Evolutionary conservation across 345 rosid genomes (phyloP).

Genomic region (Adansonia digitata): DNA sequence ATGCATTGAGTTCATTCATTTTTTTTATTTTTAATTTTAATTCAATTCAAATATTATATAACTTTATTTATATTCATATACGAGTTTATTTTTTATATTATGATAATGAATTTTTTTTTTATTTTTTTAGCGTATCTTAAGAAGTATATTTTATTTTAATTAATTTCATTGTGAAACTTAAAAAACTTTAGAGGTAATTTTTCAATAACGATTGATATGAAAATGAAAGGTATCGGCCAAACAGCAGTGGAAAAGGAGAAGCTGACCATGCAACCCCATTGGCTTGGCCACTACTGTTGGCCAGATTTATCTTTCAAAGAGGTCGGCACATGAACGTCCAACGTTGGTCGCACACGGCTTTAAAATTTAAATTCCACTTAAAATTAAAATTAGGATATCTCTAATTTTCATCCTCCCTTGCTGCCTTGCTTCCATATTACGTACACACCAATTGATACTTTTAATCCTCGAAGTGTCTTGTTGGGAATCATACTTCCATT

Average conservation of each 20-base stretch:
- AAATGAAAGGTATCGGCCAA: constrained; percentile 8
- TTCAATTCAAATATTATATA: not conserved
- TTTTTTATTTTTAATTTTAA: not conserved
- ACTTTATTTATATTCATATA: not conserved
- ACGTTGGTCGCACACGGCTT: not conserved
- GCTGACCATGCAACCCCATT: constrained; percentile 2
- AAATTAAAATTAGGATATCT: not conserved
- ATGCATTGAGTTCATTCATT: no score
- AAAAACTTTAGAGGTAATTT: no score
- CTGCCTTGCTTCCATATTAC: no score
- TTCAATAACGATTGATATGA: not conserved
- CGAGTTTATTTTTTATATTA: not conserved
- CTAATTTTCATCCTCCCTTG: not conserved
- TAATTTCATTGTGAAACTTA: not conserved
- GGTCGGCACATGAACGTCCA: constrained; percentile 4
- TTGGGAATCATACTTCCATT: no score
- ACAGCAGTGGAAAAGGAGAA: not conserved
- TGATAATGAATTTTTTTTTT: not conserved
- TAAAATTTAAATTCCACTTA: not conserved
- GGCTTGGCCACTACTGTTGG: not conserved
- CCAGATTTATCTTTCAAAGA: not conserved
- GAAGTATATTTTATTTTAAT: no score
- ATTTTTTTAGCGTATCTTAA: not conserved
- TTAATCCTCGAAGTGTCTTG: no score
- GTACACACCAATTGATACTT: no score